Percentiles rank a stretch among this genome's conserved stretches.
These are phyloP conservation scores for maize (Zea mays) DNA, from an alignment of 176 grass and related monocot species.

Conservation along the genomic window DNA sequence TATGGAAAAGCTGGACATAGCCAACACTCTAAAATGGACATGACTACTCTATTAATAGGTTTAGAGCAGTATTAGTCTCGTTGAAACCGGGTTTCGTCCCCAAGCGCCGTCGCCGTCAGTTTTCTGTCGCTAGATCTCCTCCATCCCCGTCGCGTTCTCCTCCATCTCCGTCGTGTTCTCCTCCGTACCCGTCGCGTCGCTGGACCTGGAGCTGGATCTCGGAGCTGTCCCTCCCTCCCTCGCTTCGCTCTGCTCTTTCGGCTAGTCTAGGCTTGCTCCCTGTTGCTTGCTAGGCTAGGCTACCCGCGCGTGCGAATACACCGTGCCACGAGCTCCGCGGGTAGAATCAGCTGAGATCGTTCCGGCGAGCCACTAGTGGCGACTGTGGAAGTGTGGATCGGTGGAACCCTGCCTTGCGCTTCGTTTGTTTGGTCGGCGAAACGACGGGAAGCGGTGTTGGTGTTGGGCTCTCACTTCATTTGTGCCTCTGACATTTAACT, in stretches of 20 bases:
- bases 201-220: slow-evolving; percentile 32
- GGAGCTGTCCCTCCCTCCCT: neutral
- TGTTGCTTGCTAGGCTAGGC: neutral
- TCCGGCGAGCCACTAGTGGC: neutral
- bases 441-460: neutral
- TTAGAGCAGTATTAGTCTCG: too few relatives aligned
- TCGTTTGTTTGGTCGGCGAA: neutral
- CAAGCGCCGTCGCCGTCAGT: too few relatives aligned
- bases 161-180: too few relatives aligned
- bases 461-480: neutral
- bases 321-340: neutral
- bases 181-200: too few relatives aligned
- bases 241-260: neutral
- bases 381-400: neutral
- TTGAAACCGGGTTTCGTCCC: too few relatives aligned
- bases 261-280: neutral
- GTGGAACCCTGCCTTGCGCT: neutral
- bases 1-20: too few relatives aligned
- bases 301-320: neutral
- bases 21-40: too few relatives aligned
- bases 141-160: too few relatives aligned
- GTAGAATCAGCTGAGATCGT: neutral
- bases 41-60: too few relatives aligned
- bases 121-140: too few relatives aligned
- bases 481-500: slow-evolving; percentile 2